Percentiles rank a stretch among this genome's conserved stretches.
Evolutionary conservation across 2,329 filamentous ascomycete genomes (phyloP).

Genomic region (Pseudonectria foliicola): DNA sequence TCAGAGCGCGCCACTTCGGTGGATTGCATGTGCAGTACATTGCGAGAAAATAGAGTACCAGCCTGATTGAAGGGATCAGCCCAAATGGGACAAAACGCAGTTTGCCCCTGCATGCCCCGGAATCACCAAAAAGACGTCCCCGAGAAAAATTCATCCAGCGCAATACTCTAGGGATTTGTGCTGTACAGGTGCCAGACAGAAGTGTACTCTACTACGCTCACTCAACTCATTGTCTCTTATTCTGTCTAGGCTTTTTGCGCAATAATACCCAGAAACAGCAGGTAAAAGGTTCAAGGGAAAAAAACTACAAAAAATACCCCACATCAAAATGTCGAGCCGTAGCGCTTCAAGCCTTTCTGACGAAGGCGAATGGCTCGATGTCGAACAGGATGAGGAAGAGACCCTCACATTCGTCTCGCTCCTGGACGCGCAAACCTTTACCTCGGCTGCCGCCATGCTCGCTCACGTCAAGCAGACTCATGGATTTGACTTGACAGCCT

Average conservation of each 20-base stretch:
- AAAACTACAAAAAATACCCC: conserved; percentile 1
- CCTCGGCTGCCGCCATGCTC: conserved; percentile 58
- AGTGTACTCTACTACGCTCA: not conserved
- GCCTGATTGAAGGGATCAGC: not conserved
- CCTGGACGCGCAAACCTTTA: conserved; percentile 59
- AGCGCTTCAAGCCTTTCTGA: conserved; percentile 26
- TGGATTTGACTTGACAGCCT: conserved; percentile 58
- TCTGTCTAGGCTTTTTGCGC: no score
- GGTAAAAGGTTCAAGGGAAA: not conserved
- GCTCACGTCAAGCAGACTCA: conserved; percentile 59
- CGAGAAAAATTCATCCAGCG: not conserved
- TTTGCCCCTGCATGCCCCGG: conserved; percentile 20
- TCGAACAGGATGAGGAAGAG: conserved; percentile 55
- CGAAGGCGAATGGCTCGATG: conserved; percentile 45
- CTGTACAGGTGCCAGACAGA: not conserved
- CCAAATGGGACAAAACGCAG: conserved; percentile 14
- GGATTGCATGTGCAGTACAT: conserved; percentile 17
- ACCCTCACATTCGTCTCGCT: conserved; percentile 57
- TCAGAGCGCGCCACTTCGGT: conserved; percentile 17
- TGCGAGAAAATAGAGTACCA: no score
- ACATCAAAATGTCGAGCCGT: conserved; percentile 20
- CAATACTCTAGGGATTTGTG: not conserved
- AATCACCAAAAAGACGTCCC: no score
- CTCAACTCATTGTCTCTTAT: not conserved
- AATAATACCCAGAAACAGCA: no score